These are phyloP conservation scores for Puccinia novopanici DNA, from an alignment of 1,284 basidiomycete genomes.

Conservation along the genomic window DNA sequence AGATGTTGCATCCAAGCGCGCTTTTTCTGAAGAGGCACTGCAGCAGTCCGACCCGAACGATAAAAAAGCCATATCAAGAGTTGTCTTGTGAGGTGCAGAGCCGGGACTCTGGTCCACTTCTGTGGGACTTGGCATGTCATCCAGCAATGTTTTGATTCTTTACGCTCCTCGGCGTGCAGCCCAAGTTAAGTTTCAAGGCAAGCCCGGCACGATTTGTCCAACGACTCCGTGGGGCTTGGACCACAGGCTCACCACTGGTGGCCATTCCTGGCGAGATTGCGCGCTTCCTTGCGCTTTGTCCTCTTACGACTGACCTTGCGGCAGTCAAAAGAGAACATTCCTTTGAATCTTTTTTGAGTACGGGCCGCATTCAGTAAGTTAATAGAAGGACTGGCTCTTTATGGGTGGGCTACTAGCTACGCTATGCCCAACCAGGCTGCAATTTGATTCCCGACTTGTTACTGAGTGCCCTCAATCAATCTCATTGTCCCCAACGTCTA, in stretches of 20 bases:
- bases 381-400: background rate
- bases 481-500: background rate
- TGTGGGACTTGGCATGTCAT: background rate
- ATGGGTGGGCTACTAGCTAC: conserved; percentile 10
- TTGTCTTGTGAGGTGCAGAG: background rate
- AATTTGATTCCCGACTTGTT: background rate
- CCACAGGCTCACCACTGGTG: background rate
- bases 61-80: background rate
- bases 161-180: background rate
- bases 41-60: too few relatives aligned
- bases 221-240: background rate
- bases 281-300: conserved; percentile 2
- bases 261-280: background rate
- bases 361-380: background rate
- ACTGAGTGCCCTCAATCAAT: background rate
- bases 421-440: background rate
- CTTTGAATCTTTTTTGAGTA: conserved; percentile 1
- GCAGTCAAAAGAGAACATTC: conserved; percentile 6
- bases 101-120: background rate
- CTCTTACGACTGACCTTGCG: background rate
- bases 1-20: too few relatives aligned
- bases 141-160: background rate
- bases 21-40: too few relatives aligned
- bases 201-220: background rate
- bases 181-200: background rate